Evolutionary conservation across 805 yeast species (phyloP), one percentile per base, ranked within the genome.

Genomic region (Cyberlindnera mycetangii): DNA sequence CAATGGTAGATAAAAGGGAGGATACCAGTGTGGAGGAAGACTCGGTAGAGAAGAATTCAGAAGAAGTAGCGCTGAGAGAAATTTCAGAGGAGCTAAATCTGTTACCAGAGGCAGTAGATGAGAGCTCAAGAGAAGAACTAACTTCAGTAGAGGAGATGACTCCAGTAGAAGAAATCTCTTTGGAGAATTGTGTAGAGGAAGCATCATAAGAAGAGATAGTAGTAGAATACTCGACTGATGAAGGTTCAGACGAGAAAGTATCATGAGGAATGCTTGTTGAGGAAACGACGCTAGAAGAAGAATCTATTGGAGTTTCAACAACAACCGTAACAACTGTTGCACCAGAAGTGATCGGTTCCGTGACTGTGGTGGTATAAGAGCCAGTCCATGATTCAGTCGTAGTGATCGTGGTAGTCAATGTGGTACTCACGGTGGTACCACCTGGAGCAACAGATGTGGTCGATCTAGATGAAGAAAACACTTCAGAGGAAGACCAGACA

Each of bases 271-370:
- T 22, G 10, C 10, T 10, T 7, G 25, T 7, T 7, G 25, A 22
- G 7, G 25, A 10, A 7, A 11, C 28, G n/a, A n/a, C n/a, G n/a
- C n/a, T n/a, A 25, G 12, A 10, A 11, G 28, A 25, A 15, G 31
- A 24, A 3, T n/a, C 19, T 4, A 7, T 16, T 5, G 38, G 38
- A 14, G 40, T 37, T 18, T 42, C 38, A 15, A 50, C 45, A 36
- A 32, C 43, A 10, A 50, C 43, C 16, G 51, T 48, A 22, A 44
- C 41, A 7, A 45, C 28, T 9, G 11, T 25, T 10, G 42, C 50
- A 27, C 46, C 53, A 27, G 51, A 27, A 12, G 42, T 22, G 31
- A 32, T 41, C 18, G 50, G 47, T 35, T 37, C 42, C 9, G 54
- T 45, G 28, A 36, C 19, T 1, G 49, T 47, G 12, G 48, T 42